Base-by-base conservation (phyloP, 1,284 basidiomycete species). In the Takashimella koratensis region DNA sequence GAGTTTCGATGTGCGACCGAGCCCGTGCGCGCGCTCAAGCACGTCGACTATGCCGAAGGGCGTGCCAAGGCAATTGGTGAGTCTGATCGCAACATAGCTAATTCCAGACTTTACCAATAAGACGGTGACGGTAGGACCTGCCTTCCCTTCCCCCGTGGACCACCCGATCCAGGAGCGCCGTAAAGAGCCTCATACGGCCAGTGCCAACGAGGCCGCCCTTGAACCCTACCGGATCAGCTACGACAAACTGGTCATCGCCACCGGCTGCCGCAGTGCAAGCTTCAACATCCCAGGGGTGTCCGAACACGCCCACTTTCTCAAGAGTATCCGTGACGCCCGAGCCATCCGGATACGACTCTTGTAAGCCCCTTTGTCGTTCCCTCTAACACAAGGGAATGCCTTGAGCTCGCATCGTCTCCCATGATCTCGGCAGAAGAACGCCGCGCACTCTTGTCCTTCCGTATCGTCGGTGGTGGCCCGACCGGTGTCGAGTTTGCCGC, bases 231-330 rank as follows among this genome's bases (percentile, higher is more conserved):
- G 78, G 12, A 47, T 90, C 54, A 73, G 73, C 48, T 91, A 87
- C 66, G 90, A 94, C 75, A 88, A 87, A 70, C 80, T 95, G 5
- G 83, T 94, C 44, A 84, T 94, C 50, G 84, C 87, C 2, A 88
- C 90, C 1, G 91, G 91, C 0, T 84, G 86, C 49, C 92, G 93
- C 73, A 84, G 83, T 1, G 88, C 90, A 65, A 92, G 76, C 0
- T 81, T 80, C 53, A 85, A 84, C 54, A 76, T 81, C 48, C 59
- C 65, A 3, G 73, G 73, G 19, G 87, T 90, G 20, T 84, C 86
- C 63, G 85, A 89, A 62, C 79, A 90, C 59, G 87, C 86, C 0
- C 82, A 86, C 62, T 91, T 92, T 70, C 76, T 93, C 22, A 93
- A 92, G 69, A 87, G 90, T 57, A 84, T 90, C 43, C 80, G 81